Base-by-base conservation (phyloP, 1,284 basidiomycete genomes). In the Ustilago tritici region DNA sequence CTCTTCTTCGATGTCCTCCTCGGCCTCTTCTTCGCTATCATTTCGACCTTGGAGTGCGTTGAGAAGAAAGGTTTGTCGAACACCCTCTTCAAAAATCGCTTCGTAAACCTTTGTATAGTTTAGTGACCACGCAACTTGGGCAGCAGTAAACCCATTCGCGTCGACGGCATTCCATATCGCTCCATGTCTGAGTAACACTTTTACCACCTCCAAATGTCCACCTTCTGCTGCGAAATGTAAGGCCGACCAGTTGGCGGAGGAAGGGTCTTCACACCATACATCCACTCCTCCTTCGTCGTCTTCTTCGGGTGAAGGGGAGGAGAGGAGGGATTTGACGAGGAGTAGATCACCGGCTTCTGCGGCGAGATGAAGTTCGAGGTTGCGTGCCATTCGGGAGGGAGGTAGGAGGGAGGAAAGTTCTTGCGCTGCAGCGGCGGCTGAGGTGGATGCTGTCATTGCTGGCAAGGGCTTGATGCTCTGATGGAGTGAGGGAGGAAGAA, bases 161-260 rank as follows among this genome's bases (percentile, higher is more conserved):
- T 86, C 84, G 10, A 85, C 83, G 19, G 93, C 90, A 86, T 97
- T 98, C 96, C 96, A 99, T 0, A 95, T 85, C 0, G 94, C 95
- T 2, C 96, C 95, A 61, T 91, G 89, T n/a, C 91, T 88, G 35
- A 99, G 88, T 49, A 98, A 88, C 4, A 90, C 83, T 65, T 89
- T 89, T 9, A 93, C 88, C 6, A 95, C 87, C 10, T 89, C 88
- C 2, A 89, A 86, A 76, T 92, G 90, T 70, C 92, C 91, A 40
- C 89, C 87, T 78, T 92, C 94, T 0, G 93, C 93, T 2, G 95
- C 96, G 47, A 94, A 95, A 85, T 98, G 96, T 55, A 99, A 87
- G 11, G 92, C 89, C 7, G 93, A 93, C 84, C 92, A 93, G 6
- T 94, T 77, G 36, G 76, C 59, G 12, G 54, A 55, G 1, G 65